Evolutionary conservation across 1,139 yeast species (phyloP).

Genomic region (Yamadazyma triangularis): DNA sequence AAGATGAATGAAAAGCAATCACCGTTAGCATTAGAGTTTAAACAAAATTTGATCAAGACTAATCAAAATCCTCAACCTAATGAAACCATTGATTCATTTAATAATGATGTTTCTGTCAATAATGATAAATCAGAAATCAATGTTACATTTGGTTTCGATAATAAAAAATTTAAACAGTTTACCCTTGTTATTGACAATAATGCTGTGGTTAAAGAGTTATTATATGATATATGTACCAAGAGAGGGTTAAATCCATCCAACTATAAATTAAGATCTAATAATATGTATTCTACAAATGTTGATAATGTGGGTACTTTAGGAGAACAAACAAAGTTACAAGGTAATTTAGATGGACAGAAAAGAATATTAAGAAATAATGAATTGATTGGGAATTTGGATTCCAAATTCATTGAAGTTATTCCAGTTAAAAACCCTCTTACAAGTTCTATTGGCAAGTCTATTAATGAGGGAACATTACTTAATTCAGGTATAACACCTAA

Average conservation of each 20-base stretch:
- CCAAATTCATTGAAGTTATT: constrained; percentile 19
- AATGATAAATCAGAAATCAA: constrained; percentile 3
- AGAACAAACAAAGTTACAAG: constrained; percentile 4
- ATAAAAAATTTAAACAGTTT: constrained; percentile 2
- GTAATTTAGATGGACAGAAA: constrained; percentile 1
- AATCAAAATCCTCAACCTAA: constrained; percentile 5
- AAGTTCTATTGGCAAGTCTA: not conserved
- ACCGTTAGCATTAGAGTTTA: constrained; percentile 50
- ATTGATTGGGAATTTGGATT: constrained; percentile 17
- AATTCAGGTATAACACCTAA: constrained; percentile 11
- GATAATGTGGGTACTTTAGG: constrained; percentile 10
- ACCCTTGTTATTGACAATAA: constrained; percentile 7
- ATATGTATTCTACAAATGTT: constrained; percentile 1
- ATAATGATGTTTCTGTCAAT: no score
- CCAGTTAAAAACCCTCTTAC: constrained; percentile 7
- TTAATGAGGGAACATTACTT: constrained; percentile 3
- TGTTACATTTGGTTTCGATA: constrained; percentile 1
- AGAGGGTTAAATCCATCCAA: constrained; percentile 23
- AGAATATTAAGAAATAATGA: constrained; percentile 17
- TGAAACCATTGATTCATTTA: not conserved
- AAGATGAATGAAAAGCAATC: constrained; percentile 34
- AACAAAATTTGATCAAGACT: constrained; percentile 19
- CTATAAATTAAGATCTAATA: constrained; percentile 17
- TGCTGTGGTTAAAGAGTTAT: constrained; percentile 26
- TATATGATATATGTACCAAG: constrained; percentile 29